Base-by-base conservation (phyloP, 2,329 filamentous ascomycete genomes). In the Pyrenochaeta sp. region DNA sequence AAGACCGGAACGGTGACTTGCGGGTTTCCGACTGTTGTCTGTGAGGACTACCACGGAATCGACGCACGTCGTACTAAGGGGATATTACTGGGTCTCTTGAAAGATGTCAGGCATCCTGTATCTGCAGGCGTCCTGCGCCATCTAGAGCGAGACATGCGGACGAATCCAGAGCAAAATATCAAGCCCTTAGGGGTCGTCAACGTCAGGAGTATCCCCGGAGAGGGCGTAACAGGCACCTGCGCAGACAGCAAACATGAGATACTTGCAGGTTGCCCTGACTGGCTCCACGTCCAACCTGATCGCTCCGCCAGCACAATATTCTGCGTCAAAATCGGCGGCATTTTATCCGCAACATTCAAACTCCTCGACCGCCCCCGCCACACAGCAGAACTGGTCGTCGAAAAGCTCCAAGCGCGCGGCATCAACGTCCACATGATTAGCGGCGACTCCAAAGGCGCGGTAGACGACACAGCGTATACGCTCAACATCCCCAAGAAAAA, bases 1-100 rank as follows among this genome's bases (percentile, higher is more conserved):
- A 94, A 94, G 76, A 94, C 91, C 0, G 91, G 91, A 0, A 94
- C 91, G 0, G 73, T 94, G 8, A 93, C 91, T 0, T 72, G 80
- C 27, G 89, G 88, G 0, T 80, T 82, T 19, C 73, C 85, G 2
- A 58, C 68, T 0, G 81, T 83, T 7, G 67, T 76, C 0, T 59
- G 64, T 6, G 58, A 52, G 3, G 54, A 70, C 25, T 71, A 74
- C 49, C 45, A 58, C 32, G 54, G 58, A 3, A 45, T 27, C 5
- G 45, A 64, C 27, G 48, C 52, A 2, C 30, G 27, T 22, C 56
- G 59, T 8, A 53, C 62, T n/a, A 71, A 67, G 25, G 49, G 58
- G 6, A 58, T 73, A 37, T 53, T 81, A 25, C 66, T 81, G 2
- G 78, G 76, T 6, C 70, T 86, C 1, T 65, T 83, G 5, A 72